phyloP scores from a whole-genome alignment of 306 rosid species.

The Cucurbita argyrosperma region DNA sequence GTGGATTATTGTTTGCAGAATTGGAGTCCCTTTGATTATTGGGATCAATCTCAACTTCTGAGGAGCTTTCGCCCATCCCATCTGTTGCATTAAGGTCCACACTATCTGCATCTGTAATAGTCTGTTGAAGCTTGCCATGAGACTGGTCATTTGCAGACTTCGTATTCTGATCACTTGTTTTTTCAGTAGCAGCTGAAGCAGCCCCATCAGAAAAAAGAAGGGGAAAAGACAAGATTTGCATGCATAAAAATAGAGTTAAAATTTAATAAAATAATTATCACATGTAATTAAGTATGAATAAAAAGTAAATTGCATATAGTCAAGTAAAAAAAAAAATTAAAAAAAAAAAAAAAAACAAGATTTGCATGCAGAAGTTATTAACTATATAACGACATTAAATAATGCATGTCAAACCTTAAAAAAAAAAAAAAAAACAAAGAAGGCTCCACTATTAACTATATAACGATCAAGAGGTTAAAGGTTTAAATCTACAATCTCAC shows the following conservation, averaged over 20 bases:
- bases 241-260: not conserved
- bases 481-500: too few species aligned
- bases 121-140: not conserved
- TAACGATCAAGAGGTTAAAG: too few species aligned
- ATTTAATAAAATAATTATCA: not conserved
- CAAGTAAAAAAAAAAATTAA: not conserved
- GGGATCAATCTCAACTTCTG: not conserved
- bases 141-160: not conserved
- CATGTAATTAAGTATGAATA: not conserved
- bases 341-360: not conserved
- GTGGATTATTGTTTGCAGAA: constrained; percentile 8
- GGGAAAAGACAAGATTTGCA: not conserved
- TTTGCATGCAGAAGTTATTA: not conserved
- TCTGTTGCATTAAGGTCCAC: not conserved
- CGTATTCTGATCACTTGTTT: not conserved
- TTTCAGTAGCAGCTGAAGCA: not conserved
- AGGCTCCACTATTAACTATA: too few species aligned
- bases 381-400: not conserved
- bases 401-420: not conserved
- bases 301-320: not conserved
- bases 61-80: not conserved
- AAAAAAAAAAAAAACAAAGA: too few species aligned
- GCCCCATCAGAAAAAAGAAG: not conserved
- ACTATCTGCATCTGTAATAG: not conserved
- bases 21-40: constrained; percentile 3